Conservation (phyloP, 495 filamentous ascomycete genomes). For the Bombardia bombarda region DNA sequence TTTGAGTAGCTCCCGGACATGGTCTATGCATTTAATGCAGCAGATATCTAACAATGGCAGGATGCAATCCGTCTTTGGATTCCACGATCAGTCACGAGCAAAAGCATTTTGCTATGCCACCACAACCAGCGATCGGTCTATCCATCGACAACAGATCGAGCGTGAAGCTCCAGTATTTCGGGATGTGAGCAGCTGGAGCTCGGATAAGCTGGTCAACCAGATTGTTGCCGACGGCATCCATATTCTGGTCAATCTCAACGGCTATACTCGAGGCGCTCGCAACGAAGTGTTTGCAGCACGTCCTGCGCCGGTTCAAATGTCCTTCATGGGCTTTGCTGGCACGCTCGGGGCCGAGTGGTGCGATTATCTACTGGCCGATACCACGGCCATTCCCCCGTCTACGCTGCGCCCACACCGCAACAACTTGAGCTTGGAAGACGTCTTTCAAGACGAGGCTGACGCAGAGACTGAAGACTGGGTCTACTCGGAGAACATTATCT, state of each 20-base stretch:
- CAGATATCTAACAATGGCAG: constrained; percentile 12
- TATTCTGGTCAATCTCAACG: constrained; percentile 94
- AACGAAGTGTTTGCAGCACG: constrained; percentile 97
- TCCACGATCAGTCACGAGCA: constrained; percentile 66
- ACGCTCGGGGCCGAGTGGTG: constrained; percentile 98
- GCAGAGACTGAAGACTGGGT: constrained; percentile 69
- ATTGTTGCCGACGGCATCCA: constrained; percentile 93
- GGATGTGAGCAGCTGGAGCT: constrained; percentile 80
- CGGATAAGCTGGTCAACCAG: constrained; percentile 78
- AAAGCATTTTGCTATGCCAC: constrained; percentile 97
- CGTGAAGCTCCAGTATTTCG: constrained; percentile 86
- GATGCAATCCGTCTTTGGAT: constrained; percentile 98
- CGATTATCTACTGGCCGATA: constrained; percentile 90
- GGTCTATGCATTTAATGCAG: background rate
- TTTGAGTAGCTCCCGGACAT: background rate
- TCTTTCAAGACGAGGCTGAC: constrained; percentile 59
- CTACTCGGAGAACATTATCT: constrained; percentile 95
- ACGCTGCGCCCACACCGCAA: constrained; percentile 72
- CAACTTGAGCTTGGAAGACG: constrained; percentile 66
- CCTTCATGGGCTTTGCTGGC: constrained; percentile 98
- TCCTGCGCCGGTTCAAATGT: constrained; percentile 96
- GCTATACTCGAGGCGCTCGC: constrained; percentile 92
- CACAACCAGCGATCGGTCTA: constrained; percentile 81
- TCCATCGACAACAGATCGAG: constrained; percentile 91
- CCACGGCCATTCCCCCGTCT: constrained; percentile 72